A percentile compares a stretch with the other conserved stretches of the same genome.
These are phyloP conservation scores for Aspergillus felis DNA, from an alignment of 2,329 filamentous ascomycete species.

Conservation along the genomic window DNA sequence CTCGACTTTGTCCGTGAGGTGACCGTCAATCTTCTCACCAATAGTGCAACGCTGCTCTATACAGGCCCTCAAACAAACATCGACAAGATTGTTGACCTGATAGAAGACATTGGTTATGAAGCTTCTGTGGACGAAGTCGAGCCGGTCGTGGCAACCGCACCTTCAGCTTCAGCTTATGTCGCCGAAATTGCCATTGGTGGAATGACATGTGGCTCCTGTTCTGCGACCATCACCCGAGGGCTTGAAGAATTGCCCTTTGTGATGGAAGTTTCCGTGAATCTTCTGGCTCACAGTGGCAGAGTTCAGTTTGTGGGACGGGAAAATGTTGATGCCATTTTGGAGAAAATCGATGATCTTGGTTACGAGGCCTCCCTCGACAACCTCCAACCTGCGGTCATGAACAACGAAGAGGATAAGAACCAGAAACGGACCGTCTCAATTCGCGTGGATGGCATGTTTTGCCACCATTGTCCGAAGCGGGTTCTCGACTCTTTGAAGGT, in stretches of 20 bases:
- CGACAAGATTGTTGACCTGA: conserved; percentile 44
- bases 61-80: conserved; percentile 45
- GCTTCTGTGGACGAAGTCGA: conserved; percentile 38
- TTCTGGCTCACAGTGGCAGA: conserved; percentile 49
- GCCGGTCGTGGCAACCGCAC: conserved; percentile 7
- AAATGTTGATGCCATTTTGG: conserved; percentile 43
- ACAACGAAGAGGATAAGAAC: conserved; percentile 25
- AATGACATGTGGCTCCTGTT: conserved; percentile 58
- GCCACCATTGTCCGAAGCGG: conserved; percentile 62
- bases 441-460: conserved; percentile 68
- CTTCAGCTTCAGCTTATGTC: conserved; percentile 20
- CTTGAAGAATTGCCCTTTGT: conserved; percentile 47
- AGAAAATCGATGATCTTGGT: conserved; percentile 56
- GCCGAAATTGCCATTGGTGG: conserved; percentile 52
- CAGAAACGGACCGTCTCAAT: conserved; percentile 59
- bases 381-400: conserved; percentile 23
- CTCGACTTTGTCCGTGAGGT: conserved; percentile 56
- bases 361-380: conserved; percentile 61
- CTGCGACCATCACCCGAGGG: conserved; percentile 46
- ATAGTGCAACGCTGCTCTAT: conserved; percentile 62
- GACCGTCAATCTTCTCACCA: conserved; percentile 62
- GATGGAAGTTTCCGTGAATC: conserved; percentile 46
- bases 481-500: conserved; percentile 34
- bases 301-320: conserved; percentile 48
- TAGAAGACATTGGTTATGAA: conserved; percentile 50